Evolutionary conservation across 129 eudicot genomes (phyloP).

Genomic region (sunflower (Helianthus annuus)): DNA sequence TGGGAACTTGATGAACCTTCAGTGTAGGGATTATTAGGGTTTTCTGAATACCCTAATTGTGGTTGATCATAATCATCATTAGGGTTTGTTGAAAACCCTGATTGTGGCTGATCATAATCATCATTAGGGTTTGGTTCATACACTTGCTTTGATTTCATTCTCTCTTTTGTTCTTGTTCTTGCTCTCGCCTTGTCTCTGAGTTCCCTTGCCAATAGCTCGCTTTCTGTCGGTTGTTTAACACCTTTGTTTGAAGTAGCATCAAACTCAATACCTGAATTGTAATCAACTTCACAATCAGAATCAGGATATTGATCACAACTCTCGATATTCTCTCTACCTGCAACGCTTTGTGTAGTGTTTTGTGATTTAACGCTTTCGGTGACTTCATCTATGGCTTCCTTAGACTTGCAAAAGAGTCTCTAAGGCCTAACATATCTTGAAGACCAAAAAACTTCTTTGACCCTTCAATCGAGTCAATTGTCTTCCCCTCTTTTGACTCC

Average conservation of each 20-base stretch:
- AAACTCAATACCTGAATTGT: conserved; percentile 1
- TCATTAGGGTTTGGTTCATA: conserved; percentile 29
- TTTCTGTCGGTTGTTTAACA: conserved; percentile 25
- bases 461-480: too few relatives aligned
- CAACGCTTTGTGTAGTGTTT: conserved; percentile 23
- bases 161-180: conserved; percentile 59
- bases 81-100: conserved; percentile 46
- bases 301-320: conserved; percentile 22
- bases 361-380: conserved; percentile 23
- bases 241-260: conserved; percentile 4
- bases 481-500: too few relatives aligned
- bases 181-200: conserved; percentile 58
- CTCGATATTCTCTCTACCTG: conserved; percentile 18
- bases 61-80: conserved; percentile 27
- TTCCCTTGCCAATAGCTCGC: conserved; percentile 27
- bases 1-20: conserved; percentile 32
- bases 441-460: conserved; percentile 70
- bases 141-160: conserved; percentile 25
- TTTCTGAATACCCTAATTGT: conserved; percentile 37
- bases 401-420: conserved; percentile 69
- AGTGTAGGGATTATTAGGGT: conserved; percentile 37
- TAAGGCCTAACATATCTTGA: conserved; percentile 66
- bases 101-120: conserved; percentile 22
- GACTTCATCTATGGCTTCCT: conserved; percentile 53
- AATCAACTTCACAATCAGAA: conserved; percentile 25